Evolutionary conservation across 371 early-diverging fungal genomes (phyloP).

Genomic region (Zychaea mexicana): DNA sequence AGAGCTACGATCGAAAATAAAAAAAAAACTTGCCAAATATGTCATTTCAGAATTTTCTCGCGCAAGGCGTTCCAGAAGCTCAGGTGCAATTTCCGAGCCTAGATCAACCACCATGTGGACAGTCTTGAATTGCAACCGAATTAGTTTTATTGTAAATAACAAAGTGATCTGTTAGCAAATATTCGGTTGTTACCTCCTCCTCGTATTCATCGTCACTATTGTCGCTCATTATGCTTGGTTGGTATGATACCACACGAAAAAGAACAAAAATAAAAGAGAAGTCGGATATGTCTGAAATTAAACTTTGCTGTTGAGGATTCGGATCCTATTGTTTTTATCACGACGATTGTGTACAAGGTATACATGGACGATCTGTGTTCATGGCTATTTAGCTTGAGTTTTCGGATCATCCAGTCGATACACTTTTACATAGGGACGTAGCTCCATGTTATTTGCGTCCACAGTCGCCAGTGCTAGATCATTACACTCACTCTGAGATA

Average conservation of each 20-base stretch:
- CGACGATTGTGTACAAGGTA: not conserved
- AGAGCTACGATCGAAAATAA: not conserved
- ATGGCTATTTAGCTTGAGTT: slow-evolving; percentile 24
- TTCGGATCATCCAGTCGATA: slow-evolving; percentile 76
- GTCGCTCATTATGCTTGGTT: not conserved
- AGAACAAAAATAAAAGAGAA: no score
- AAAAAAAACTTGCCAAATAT: not conserved
- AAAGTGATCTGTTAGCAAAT: not conserved
- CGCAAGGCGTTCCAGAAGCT: not conserved
- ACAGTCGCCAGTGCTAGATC: not conserved
- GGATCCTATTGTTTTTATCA: no score
- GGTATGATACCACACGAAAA: not conserved
- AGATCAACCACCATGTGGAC: not conserved
- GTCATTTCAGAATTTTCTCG: not conserved
- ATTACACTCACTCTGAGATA: no score
- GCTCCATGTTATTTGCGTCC: slow-evolving; percentile 59
- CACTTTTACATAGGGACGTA: slow-evolving; percentile 71
- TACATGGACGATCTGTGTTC: not conserved
- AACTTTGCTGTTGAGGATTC: no score
- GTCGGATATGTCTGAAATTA: not conserved
- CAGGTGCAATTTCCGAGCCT: not conserved
- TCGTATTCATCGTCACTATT: slow-evolving; percentile 1
- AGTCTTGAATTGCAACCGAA: not conserved
- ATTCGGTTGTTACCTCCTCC: not conserved
- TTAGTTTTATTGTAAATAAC: not conserved